Conservation (phyloP, 768 basidiomycete genomes). For the Suillus alpinus region DNA sequence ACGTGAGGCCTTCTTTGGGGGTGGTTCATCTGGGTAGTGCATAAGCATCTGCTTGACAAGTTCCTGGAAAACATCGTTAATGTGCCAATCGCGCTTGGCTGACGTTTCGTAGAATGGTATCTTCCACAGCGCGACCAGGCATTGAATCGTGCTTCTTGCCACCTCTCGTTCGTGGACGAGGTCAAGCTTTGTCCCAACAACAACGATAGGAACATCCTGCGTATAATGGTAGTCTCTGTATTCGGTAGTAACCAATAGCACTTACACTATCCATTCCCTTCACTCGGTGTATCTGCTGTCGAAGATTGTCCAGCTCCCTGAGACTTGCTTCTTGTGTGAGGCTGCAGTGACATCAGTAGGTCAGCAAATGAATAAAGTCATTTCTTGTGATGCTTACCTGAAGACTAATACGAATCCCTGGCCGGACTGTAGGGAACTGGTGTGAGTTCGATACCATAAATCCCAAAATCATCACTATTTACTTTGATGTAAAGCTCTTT, state of each 20-base stretch:
- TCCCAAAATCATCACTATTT: neutral
- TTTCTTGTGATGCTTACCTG: constrained; percentile 42
- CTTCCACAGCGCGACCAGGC: constrained; percentile 62
- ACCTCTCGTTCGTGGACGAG: constrained; percentile 81
- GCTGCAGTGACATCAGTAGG: constrained; percentile 35
- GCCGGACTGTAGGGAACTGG: constrained; percentile 44
- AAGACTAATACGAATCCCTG: constrained; percentile 83
- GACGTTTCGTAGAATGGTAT: constrained; percentile 86
- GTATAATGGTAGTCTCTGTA: neutral
- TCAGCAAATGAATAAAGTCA: neutral
- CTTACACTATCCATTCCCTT: constrained; percentile 67
- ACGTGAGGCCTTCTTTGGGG: constrained; percentile 30
- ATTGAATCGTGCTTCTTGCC: constrained; percentile 57
- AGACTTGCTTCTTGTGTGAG: constrained; percentile 80
- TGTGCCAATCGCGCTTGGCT: constrained; percentile 82
- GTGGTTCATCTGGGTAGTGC: constrained; percentile 52
- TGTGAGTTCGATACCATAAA: neutral
- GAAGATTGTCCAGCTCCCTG: constrained; percentile 74
- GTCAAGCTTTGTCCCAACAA: constrained; percentile 86
- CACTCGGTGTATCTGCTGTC: constrained; percentile 78
- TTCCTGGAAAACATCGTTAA: constrained; percentile 75
- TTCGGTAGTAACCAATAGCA: constrained; percentile 6
- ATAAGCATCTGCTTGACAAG: constrained; percentile 71
- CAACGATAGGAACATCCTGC: constrained; percentile 72
- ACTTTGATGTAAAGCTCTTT: constrained; percentile 85